Evolutionary conservation across 345 rosid genomes (phyloP), one percentile per base, ranked within the genome.

Genomic region (Raphanus sativus): DNA sequence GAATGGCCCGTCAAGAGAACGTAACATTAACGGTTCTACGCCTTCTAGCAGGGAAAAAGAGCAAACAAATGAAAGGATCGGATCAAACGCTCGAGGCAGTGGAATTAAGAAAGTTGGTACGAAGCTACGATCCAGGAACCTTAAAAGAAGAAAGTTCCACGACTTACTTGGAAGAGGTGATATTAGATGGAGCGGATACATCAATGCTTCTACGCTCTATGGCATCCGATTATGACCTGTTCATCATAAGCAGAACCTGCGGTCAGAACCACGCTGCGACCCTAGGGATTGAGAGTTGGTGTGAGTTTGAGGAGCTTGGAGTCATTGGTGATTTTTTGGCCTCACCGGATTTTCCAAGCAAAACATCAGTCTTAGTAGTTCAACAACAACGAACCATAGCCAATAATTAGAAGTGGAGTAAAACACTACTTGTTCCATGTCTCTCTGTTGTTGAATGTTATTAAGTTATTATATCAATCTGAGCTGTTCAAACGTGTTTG

Each of bases 231-330:
- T 88, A 73, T 32, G 80, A 86, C 32, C 77, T 88, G 34, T 77
- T 88, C 58, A 34, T 89, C 0, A 83, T 85, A 12, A 90, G 94
- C 28, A 83, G 85, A 78, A 71, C 87, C 0, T 50, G 76, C 0
- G 85, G 83, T 0, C 38, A 79, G 15, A 75, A 70, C 10, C 79
- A 77, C 0, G 80, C 78, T 2, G 85, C 83, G 74, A 6, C 86
- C 67, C 21, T 60, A 74, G 26, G 73, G 75, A 61, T 88, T 13
- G 77, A 83, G 13, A 60, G 77, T 58, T 89, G 91, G 94, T 85
- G 76, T n/a, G 94, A 89, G 69, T 77, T 86, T 48, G 88, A 88
- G 0, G 92, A 89, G 79, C 82, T 89, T 30, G 94, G 94, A 11
- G 15, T 81, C 16, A 40, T 89, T 8, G 89, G 91, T 15, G 94